Evolutionary conservation across 139 green algal species (phyloP), one percentile per base, ranked within the genome.

Genomic region (Raphidocelis subcapitata): DNA sequence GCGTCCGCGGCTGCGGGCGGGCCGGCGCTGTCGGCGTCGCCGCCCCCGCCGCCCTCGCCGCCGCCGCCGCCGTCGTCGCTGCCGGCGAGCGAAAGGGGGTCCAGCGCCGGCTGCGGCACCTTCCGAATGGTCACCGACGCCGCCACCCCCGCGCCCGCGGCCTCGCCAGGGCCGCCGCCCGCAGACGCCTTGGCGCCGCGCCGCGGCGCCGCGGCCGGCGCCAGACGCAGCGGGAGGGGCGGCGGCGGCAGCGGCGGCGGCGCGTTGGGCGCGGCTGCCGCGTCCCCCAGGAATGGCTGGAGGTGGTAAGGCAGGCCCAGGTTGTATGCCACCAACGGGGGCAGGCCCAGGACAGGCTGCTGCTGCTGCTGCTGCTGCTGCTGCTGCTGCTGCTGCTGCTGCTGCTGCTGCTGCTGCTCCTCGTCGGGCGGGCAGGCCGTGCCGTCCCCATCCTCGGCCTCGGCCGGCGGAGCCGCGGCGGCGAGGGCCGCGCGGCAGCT

Each of bases 271-370:
- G 68, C 51, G 24, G 12, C n/a, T 67, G 36, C 16, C n/a, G 12
- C 55, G 5, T 44, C 59, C 21, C n/a, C 16, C 46, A 82, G 62
- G 55, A 86, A 78, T 0, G 73, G 76, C 46, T 52, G 23, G 47
- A 88, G 65, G 47, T 83, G 69, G 54, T 65, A 56, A 5, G 55
- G 60, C 33, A 87, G 51, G n/a, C 75, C 75, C 33, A 87, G 68
- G 52, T 87, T 87, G 65, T 81, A 62, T 5, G 82, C 79, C 10
- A 85, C n/a, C 14, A 76, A 24, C 3, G 82, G 82, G 1, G 82
- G 15, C 18, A 87, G 41, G 51, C 56, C 62, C 14, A 79, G 3
- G 3, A 41, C 12, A 8, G 41, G 41, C 8, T 20, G 41, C n/a
- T 20, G 26, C 21, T 36, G 21, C 57, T 3, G 4, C 18, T 4